Percentiles rank a stretch among this genome's conserved stretches.
Evolutionary conservation across 768 basidiomycete genomes (phyloP).

Genomic region (Boletus coccyginus): DNA sequence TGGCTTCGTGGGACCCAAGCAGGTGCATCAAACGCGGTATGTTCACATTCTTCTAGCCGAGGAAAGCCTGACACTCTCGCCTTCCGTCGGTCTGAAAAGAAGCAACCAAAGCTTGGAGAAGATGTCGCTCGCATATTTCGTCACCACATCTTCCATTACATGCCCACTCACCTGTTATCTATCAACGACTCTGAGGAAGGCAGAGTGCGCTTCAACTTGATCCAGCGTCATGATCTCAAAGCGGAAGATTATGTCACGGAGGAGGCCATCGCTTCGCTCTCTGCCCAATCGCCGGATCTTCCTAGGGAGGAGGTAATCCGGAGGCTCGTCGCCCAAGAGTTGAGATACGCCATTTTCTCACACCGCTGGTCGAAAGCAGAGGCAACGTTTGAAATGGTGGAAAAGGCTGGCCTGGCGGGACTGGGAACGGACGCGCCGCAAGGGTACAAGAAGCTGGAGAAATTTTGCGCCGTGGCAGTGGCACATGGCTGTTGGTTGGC

Average conservation of each 20-base stretch:
- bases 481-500: background rate
- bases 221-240: background rate
- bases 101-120: background rate
- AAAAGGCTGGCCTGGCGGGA: background rate
- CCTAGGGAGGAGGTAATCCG: background rate
- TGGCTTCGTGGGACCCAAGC: background rate
- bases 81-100: background rate
- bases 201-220: background rate
- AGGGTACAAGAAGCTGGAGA: background rate
- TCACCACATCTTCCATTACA: background rate
- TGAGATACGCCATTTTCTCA: conserved; percentile 1
- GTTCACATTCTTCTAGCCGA: background rate
- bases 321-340: background rate
- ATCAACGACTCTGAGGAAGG: background rate
- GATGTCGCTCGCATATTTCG: background rate
- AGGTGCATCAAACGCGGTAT: background rate
- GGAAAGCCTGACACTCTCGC: background rate
- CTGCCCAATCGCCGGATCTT: background rate
- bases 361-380: background rate
- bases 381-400: background rate
- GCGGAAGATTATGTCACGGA: background rate
- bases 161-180: background rate
- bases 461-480: background rate
- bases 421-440: background rate
- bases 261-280: background rate